Evolutionary conservation across 768 basidiomycete species (phyloP), one percentile per base, ranked within the genome.

Genomic region (Brasilioporus rufonigricans): DNA sequence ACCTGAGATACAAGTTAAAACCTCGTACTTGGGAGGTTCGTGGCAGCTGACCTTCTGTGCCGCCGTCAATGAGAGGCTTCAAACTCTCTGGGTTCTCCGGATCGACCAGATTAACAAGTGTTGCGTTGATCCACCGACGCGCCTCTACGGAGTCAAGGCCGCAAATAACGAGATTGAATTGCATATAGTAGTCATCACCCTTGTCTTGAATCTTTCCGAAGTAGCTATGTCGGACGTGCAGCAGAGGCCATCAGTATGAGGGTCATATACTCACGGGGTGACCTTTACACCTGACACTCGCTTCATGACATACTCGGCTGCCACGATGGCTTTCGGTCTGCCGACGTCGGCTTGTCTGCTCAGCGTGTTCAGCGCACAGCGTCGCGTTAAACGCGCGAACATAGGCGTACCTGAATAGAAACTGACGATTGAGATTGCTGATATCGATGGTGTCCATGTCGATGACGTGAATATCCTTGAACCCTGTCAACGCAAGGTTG

Each of bases 361-460:
- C 29, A 35, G 36, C 26, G 18, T 29, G 44, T 40, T 68, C 4
- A 50, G 16, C 40, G 33, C 49, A 27, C 38, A 23, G 18, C 26
- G 4, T 41, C 35, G 31, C 13, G 43, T 21, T 4, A 16, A 41
- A 43, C 7, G 32, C 2, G 26, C 18, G 26, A 27, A 52, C 43
- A 47, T 26, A 50, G 1, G 12, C 75, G 48, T 61, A 93, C 96
- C 97, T 83, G 77, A 99, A 99, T 23, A 99, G 77, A 71, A 99
- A 99, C 73, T 99, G 97, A 47, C 97, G 83, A 72, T 99, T 99
- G 61, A 99, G 80, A 72, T 99, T 99, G 67, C 94, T 98, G 67
- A 99, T 91, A 74, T 99, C 96, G 70, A 98, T 99, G 16, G 96
- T 98, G 78, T 99, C 96, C 95, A 99, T 98, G 78, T 99, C 97